Evolutionary conservation across 2,329 filamentous ascomycete species (phyloP).

Genomic region (Aspergillus pseudoterreus): DNA sequence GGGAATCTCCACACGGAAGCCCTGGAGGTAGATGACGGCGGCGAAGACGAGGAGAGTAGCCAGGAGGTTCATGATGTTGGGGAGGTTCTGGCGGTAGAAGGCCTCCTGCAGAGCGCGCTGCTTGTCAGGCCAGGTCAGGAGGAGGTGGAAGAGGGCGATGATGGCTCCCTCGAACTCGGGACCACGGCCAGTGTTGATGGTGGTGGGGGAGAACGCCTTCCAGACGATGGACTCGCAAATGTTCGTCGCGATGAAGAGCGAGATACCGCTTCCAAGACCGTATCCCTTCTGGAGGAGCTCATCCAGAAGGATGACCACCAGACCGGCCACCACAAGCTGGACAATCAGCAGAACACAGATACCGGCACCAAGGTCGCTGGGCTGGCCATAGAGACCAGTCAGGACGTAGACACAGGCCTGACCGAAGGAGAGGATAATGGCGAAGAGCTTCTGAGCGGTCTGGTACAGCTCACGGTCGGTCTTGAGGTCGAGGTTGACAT

Average conservation of each 20-base stretch:
- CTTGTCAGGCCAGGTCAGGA: constrained; percentile 99
- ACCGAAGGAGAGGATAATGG: constrained; percentile 95
- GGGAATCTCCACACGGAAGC: constrained; percentile 99
- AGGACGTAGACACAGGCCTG: constrained; percentile 98
- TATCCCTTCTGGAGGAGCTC: constrained; percentile 99
- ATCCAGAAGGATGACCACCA: constrained; percentile 98
- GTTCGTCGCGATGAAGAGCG: constrained; percentile 99
- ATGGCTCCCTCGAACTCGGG: constrained; percentile 99
- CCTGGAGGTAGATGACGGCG: constrained; percentile 97
- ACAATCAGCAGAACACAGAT: constrained; percentile 98
- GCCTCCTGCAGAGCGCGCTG: constrained; percentile 96
- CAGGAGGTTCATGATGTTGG: constrained; percentile 98
- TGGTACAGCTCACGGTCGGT: constrained; percentile 99
- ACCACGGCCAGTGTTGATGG: constrained; percentile 98
- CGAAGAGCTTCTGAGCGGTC: constrained; percentile 98
- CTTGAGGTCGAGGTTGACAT: constrained; percentile 99
- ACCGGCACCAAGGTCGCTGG: constrained; percentile 92
- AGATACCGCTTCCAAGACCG: constrained; percentile 96
- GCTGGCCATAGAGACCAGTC: constrained; percentile 94
- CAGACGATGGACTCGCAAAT: constrained; percentile 99
- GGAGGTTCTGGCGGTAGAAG: constrained; percentile 98
- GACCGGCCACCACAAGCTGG: constrained; percentile 92
- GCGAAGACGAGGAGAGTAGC: constrained; percentile 91
- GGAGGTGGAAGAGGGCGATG: constrained; percentile 94
- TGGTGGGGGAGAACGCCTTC: constrained; percentile 99